Base-by-base conservation (phyloP, 148 eudicot species). In the Pharnaceum exiguum region DNA sequence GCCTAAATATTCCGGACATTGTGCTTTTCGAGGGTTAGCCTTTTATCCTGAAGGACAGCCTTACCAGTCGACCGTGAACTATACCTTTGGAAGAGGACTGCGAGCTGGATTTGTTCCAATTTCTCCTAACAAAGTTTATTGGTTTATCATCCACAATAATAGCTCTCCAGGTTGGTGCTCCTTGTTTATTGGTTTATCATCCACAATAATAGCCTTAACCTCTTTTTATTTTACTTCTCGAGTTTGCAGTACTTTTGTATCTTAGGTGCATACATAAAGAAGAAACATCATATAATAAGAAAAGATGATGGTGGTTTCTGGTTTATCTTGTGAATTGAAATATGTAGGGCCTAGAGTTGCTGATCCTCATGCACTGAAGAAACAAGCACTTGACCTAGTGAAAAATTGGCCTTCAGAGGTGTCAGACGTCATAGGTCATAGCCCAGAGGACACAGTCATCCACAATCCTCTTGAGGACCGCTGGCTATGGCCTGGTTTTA, bases 401-500 rank as follows among this genome's bases (percentile, higher is more conserved):
- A 66, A 48, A 51, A 61, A 62, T 36, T 86, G 86, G 84, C 73
- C 87, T 23, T 37, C 81, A 1, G 90, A 89, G 63, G 73, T 94
- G 6, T 42, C 63, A 7, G 71, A 61, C 57, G 63, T 83, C 54
- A 73, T 94, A 26, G 69, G 82, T 1, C 28, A 11, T 30, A 83
- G 89, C 24, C 79, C 89, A 7, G 89, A 78, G 4, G 87, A 86
- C 36, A 78, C 85, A 0, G 71, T 94, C 11, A 65, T 62, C 18
- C 59, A 63, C 56, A 73, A 78, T 10, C 87, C 95, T 1, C 65
- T 94, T 0, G 77, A 65, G 31, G 99, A 94, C 63, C 67, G 99
- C 50, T 89, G 95, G 95, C 70, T 89, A 27, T 94, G 96, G 96
- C 99, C 99, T 1, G 69, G 35, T 9, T 46, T 84, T 21, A 81